These are phyloP conservation scores for Suhomyces faveliae DNA, from an alignment of 805 yeast genomes.

Conservation along the genomic window DNA sequence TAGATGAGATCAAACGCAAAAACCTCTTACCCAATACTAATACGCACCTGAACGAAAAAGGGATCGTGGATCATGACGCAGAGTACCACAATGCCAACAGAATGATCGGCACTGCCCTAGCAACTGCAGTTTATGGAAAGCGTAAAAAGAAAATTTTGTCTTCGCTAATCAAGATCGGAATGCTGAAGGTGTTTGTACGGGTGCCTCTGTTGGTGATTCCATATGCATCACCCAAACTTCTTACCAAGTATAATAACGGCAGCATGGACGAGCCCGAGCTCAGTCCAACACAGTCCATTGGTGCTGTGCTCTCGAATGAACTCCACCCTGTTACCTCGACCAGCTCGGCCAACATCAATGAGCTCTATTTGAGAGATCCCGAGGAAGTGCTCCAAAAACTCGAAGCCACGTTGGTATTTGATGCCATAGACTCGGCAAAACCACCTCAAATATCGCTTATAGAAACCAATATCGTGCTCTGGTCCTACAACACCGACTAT, in stretches of 20 bases:
- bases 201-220: slow-evolving; percentile 36
- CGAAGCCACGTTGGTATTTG: slow-evolving; percentile 29
- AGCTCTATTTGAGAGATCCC: slow-evolving; percentile 29
- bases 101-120: slow-evolving; percentile 28
- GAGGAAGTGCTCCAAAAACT: slow-evolving; percentile 21
- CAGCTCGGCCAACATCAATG: slow-evolving; percentile 23
- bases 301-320: slow-evolving; percentile 6
- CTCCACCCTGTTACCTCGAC: slow-evolving; percentile 16
- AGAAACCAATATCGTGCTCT: slow-evolving; percentile 37
- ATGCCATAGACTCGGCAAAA: slow-evolving; percentile 18
- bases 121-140: slow-evolving; percentile 29
- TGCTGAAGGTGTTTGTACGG: slow-evolving; percentile 29
- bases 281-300: slow-evolving; percentile 3
- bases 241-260: slow-evolving; percentile 36
- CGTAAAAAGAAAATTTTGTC: slow-evolving; percentile 39
- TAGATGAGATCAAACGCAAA: slow-evolving; percentile 33
- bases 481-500: slow-evolving; percentile 42
- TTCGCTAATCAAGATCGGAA: slow-evolving; percentile 32
- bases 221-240: slow-evolving; percentile 37
- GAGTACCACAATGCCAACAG: slow-evolving; percentile 15
- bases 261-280: slow-evolving; percentile 8
- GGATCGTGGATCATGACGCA: not conserved
- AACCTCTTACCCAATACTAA: slow-evolving; percentile 6
- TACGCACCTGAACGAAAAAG: not conserved
- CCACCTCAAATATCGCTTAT: slow-evolving; percentile 37